A percentile compares a stretch with the other conserved stretches of the same genome.
Evolutionary conservation across 805 yeast species (phyloP).

Genomic region (Tetrapisispora arboricola): DNA sequence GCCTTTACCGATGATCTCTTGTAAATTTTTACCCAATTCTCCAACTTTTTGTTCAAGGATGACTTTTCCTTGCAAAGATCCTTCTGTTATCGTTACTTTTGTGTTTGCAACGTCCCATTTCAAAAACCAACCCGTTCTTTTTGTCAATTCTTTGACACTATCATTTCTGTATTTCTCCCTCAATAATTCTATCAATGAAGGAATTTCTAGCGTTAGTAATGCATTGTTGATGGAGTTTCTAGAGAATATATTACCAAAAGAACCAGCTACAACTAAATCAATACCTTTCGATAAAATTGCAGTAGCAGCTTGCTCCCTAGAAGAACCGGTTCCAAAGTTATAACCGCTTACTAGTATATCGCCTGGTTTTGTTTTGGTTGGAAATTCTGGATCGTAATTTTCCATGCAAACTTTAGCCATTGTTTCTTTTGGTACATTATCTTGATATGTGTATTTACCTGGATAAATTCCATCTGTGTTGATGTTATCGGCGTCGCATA

Average conservation of each 20-base stretch:
- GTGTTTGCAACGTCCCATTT: constrained; percentile 89
- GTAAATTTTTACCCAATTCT: constrained; percentile 88
- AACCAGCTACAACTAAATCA: constrained; percentile 88
- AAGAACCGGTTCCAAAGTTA: constrained; percentile 97
- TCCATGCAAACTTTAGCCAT: constrained; percentile 99
- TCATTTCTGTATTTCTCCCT: constrained; percentile 50
- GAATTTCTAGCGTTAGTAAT: constrained; percentile 83
- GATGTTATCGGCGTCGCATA: constrained; percentile 94
- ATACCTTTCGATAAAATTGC: constrained; percentile 90
- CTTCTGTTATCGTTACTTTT: constrained; percentile 67
- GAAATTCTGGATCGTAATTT: constrained; percentile 88
- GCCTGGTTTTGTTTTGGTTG: constrained; percentile 66
- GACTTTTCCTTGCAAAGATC: constrained; percentile 36
- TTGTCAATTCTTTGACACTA: constrained; percentile 59
- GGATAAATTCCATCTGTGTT: constrained; percentile 99
- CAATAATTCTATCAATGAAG: constrained; percentile 67
- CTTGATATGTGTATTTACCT: constrained; percentile 97
- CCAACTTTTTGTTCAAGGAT: constrained; percentile 83
- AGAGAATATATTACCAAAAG: constrained; percentile 93
- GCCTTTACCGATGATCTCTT: constrained; percentile 93
- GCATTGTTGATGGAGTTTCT: constrained; percentile 97
- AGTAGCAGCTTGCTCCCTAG: constrained; percentile 99
- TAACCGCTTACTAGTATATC: constrained; percentile 88
- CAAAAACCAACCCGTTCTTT: constrained; percentile 90
- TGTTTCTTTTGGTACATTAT: constrained; percentile 84